These are phyloP conservation scores for Euphorbia lathyris DNA, from an alignment of 345 rosid species.

Conservation along the genomic window DNA sequence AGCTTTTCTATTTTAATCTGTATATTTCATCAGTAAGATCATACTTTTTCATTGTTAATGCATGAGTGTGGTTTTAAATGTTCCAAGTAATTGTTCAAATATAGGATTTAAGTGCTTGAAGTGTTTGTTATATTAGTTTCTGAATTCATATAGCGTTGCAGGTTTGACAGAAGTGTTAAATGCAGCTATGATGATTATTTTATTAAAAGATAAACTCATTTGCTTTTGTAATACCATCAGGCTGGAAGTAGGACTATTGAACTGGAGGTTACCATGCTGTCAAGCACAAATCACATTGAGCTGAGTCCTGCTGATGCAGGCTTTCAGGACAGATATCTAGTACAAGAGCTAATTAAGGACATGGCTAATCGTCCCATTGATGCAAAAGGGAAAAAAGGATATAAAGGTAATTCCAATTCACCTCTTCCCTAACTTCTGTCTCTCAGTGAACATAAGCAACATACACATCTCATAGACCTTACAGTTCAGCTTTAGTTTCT, in stretches of 20 bases:
- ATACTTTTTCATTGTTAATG: background rate
- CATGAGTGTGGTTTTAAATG: background rate
- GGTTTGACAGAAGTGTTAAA: background rate
- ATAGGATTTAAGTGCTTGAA: background rate
- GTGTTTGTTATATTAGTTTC: background rate
- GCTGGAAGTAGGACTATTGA: constrained; percentile 88
- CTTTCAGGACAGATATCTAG: constrained; percentile 93
- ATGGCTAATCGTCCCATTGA: constrained; percentile 97
- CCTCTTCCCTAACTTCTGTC: background rate
- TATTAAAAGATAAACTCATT: background rate
- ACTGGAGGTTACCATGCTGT: constrained; percentile 79
- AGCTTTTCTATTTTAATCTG: background rate
- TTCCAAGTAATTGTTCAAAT: background rate
- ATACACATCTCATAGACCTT: background rate
- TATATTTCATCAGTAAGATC: background rate
- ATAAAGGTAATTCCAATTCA: constrained; percentile 51
- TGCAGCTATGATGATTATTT: background rate
- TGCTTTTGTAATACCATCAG: constrained; percentile 29
- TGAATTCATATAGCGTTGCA: background rate
- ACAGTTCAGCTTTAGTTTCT: background rate
- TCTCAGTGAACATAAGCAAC: background rate
- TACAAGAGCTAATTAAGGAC: constrained; percentile 93
- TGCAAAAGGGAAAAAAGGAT: constrained; percentile 79
- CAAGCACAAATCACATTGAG: constrained; percentile 88
- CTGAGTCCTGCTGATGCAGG: constrained; percentile 95